phyloP scores from a whole-genome alignment of 2,329 filamentous ascomycete species.

The Fusarium nurragi region DNA sequence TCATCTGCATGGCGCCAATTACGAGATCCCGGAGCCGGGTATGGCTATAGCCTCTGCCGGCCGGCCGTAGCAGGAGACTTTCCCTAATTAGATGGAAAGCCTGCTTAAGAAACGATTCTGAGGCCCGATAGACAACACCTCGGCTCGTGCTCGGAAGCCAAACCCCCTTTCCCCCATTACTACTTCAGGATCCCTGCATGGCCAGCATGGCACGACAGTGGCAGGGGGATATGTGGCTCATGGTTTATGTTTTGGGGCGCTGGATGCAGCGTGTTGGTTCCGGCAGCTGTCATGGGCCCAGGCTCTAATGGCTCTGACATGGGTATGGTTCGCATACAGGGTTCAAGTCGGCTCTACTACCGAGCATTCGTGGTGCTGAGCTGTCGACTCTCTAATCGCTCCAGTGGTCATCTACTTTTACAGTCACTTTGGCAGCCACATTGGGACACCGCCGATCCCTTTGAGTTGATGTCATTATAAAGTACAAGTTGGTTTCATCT shows the following conservation, averaged over 20 bases:
- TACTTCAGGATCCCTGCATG: constrained; percentile 39
- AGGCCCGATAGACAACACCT: constrained; percentile 18
- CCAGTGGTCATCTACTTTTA: not conserved
- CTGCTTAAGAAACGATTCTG: constrained; percentile 1
- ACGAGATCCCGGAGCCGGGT: constrained; percentile 16
- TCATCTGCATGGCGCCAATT: constrained; percentile 41
- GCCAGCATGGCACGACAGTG: constrained; percentile 39
- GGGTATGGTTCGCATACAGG: constrained; percentile 4
- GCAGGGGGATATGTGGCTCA: constrained; percentile 27
- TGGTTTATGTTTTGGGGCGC: constrained; percentile 18
- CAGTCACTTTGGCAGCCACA: constrained; percentile 2
- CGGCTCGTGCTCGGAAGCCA: constrained; percentile 34
- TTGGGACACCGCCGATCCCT: not conserved
- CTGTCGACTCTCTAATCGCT: not conserved
- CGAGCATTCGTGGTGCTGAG: constrained; percentile 8
- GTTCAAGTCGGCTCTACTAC: constrained; percentile 28
- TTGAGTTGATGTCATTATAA: not conserved
- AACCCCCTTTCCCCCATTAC: constrained; percentile 30
- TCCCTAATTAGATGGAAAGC: not conserved
- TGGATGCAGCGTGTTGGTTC: constrained; percentile 9
- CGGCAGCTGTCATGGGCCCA: constrained; percentile 1
- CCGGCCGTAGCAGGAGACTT: constrained; percentile 3
- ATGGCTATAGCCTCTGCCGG: constrained; percentile 11
- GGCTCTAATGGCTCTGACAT: constrained; percentile 1
- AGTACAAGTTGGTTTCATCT: not conserved